phyloP scores from a whole-genome alignment of 768 basidiomycete genomes.

The Lactarius sp. region DNA sequence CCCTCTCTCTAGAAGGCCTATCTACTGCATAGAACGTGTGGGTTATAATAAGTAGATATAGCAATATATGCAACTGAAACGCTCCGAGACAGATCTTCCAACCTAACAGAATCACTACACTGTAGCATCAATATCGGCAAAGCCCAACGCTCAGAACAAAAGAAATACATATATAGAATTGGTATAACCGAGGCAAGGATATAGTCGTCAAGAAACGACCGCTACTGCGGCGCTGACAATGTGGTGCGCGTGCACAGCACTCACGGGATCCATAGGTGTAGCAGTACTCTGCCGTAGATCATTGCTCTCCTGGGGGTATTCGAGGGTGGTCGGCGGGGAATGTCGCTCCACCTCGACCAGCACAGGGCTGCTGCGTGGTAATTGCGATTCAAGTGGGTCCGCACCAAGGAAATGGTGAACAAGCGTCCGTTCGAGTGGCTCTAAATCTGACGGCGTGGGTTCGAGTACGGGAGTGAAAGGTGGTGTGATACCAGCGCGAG shows the following conservation, averaged over 20 bases:
- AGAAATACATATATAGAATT: not conserved
- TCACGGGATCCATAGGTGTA: constrained; percentile 1
- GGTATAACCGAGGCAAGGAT: constrained; percentile 8
- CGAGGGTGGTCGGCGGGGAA: not conserved
- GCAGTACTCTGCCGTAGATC: not conserved
- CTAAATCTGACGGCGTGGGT: constrained; percentile 7
- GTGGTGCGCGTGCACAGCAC: constrained; percentile 10
- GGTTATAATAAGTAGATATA: constrained; percentile 19
- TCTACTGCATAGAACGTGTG: not conserved
- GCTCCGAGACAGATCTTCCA: not conserved
- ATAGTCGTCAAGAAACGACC: constrained; percentile 16
- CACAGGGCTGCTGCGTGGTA: not conserved
- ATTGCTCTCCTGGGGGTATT: not conserved
- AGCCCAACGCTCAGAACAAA: not conserved
- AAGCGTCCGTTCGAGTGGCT: constrained; percentile 15
- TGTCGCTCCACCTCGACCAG: not conserved
- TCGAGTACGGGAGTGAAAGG: constrained; percentile 33
- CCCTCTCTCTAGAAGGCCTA: not conserved
- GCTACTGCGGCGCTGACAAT: constrained; percentile 3
- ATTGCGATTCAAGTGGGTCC: constrained; percentile 6
- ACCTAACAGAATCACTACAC: not conserved
- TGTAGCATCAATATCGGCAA: not conserved
- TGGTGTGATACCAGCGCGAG: constrained; percentile 27
- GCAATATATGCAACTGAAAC: constrained; percentile 8
- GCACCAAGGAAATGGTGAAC: constrained; percentile 16